Evolutionary conservation across 768 basidiomycete species (phyloP).

Genomic region (Gyrodon lividus): DNA sequence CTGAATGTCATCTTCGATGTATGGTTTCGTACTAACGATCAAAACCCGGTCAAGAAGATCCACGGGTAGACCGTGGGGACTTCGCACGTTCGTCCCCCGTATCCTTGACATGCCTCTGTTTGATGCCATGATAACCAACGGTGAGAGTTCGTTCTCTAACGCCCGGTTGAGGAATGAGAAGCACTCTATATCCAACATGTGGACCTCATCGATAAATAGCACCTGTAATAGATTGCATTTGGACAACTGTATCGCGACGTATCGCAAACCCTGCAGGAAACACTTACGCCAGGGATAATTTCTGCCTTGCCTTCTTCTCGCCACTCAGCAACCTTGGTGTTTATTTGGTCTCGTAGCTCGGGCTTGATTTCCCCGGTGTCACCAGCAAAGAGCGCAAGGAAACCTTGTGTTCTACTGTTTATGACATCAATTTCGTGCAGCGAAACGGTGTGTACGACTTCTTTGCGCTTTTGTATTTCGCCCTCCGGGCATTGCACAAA

Average conservation of each 20-base stretch:
- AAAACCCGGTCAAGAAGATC: conserved; percentile 94
- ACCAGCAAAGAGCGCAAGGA: conserved; percentile 91
- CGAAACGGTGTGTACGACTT: conserved; percentile 96
- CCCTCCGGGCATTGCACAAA: conserved; percentile 98
- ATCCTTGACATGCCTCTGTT: conserved; percentile 95
- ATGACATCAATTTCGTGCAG: conserved; percentile 99
- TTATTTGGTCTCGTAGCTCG: conserved; percentile 93
- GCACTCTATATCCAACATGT: conserved; percentile 99
- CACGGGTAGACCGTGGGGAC: conserved; percentile 92
- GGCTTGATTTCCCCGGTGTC: conserved; percentile 99
- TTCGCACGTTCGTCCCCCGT: conserved; percentile 91
- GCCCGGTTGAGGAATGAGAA: conserved; percentile 98
- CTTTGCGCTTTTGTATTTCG: conserved; percentile 96
- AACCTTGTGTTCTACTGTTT: conserved; percentile 97
- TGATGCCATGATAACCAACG: conserved; percentile 97
- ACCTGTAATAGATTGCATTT: conserved; percentile 48
- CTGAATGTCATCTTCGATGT: conserved; percentile 77
- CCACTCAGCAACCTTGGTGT: conserved; percentile 96
- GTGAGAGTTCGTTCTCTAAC: conserved; percentile 89
- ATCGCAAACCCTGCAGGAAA: not conserved
- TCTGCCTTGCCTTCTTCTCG: conserved; percentile 98
- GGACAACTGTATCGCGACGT: not conserved
- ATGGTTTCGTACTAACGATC: conserved; percentile 92
- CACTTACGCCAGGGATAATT: conserved; percentile 88
- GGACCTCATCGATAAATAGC: conserved; percentile 98